Base-by-base conservation (phyloP, 805 yeast genomes). In the Isabelozyma heimii region DNA sequence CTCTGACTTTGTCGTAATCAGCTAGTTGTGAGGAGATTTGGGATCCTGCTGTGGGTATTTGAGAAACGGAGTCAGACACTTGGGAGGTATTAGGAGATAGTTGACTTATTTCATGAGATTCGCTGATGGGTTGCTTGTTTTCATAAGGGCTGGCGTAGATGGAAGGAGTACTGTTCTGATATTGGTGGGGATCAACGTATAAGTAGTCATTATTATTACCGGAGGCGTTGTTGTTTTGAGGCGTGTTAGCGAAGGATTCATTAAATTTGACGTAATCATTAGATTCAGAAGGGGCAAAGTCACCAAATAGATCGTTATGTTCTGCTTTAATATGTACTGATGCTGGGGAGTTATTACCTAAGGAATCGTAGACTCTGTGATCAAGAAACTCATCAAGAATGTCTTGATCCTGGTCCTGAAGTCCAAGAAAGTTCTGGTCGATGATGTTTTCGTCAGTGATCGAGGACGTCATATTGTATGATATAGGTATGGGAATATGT, bases 311-410 rank as follows among this genome's bases (percentile, higher is more conserved):
- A 13, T 47, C 47, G 8, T 37, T 12, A 16, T 27, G 16, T 27
- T 38, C n/a, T 10, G 17, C 37, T 5, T 35, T 30, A 26, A 37
- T 43, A 3, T 16, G 16, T 6, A 24, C 44, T 12, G 46, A 33
- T 4, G 44, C 47, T 5, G 57, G 57, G 13, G 56, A 49, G 20
- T 41, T 52, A 13, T 50, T 47, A 8, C 56, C 58, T 24, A 54
- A 47, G 2, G 58, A 49, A 38, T 78, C 82, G 51, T 76, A 79
- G 8, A 79, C 76, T 47, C 83, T 63, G 53, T 79, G 76, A 57
- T 80, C 83, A 46, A 80, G 65, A 47, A 80, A 80, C 57, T 83
- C 87, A 55, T 80, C 84, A 42, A 83, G 59, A 35, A 82, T 71
- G 51, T 82, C 85, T 17, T 72, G 76, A 37, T 73, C 74, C 14